phyloP scores from a whole-genome alignment of 768 basidiomycete genomes.

The Calvatia gigantea region DNA sequence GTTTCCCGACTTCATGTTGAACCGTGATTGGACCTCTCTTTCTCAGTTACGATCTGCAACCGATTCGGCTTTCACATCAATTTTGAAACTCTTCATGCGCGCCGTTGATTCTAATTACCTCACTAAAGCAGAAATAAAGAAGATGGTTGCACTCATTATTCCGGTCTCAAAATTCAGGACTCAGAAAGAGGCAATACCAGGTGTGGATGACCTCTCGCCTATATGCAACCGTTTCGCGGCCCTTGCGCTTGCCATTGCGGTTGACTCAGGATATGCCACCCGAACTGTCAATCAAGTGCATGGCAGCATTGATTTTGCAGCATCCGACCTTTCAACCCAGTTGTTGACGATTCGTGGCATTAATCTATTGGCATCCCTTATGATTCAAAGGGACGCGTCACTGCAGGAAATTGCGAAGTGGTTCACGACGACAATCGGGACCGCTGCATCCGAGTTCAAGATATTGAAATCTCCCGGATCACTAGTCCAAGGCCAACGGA shows the following conservation, averaged over 20 bases:
- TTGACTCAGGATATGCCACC: slow-evolving; percentile 4
- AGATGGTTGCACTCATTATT: slow-evolving; percentile 12
- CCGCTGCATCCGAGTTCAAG: not conserved
- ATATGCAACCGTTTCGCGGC: slow-evolving; percentile 12
- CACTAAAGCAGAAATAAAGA: slow-evolving; percentile 5
- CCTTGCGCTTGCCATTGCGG: slow-evolving; percentile 2
- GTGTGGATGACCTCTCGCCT: slow-evolving; percentile 8
- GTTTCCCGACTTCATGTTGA: slow-evolving; percentile 11
- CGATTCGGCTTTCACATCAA: slow-evolving; percentile 9
- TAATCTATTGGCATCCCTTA: not conserved
- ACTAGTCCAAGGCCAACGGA: not conserved
- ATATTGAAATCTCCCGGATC: not conserved
- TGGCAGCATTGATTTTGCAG: slow-evolving; percentile 4
- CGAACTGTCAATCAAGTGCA: slow-evolving; percentile 5
- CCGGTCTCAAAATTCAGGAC: slow-evolving; percentile 9
- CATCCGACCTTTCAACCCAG: slow-evolving; percentile 6
- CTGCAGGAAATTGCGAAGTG: slow-evolving; percentile 6
- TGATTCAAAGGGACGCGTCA: not conserved
- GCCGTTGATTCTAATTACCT: slow-evolving; percentile 4
- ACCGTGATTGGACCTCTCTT: slow-evolving; percentile 5
- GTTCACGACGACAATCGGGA: not conserved
- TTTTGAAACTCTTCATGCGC: slow-evolving; percentile 8
- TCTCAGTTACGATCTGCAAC: not conserved
- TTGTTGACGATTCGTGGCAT: slow-evolving; percentile 7
- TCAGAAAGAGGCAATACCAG: slow-evolving; percentile 5